phyloP scores from a whole-genome alignment of 1,139 yeast genomes.

The Wickerhamomyces sp. region DNA sequence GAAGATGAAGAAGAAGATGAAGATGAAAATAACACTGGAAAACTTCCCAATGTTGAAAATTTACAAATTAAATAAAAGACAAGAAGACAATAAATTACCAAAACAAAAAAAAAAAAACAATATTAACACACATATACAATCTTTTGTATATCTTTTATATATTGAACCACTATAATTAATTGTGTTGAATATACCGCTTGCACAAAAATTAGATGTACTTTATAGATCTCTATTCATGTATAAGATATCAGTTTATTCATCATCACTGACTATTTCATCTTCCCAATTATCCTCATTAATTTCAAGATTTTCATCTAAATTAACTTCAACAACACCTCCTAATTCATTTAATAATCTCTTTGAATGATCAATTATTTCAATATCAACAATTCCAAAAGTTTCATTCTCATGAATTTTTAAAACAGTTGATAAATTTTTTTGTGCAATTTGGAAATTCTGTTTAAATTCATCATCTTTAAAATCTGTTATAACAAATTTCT shows the following conservation, averaged over 20 bases:
- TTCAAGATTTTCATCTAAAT: conserved; percentile 42
- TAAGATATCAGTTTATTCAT: no score
- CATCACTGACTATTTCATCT: conserved; percentile 30
- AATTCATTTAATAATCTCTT: conserved; percentile 43
- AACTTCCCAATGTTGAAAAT: conserved; percentile 9
- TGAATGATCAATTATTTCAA: conserved; percentile 52
- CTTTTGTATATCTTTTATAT: no score
- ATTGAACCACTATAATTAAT: no score
- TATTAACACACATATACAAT: no score
- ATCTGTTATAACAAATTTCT: conserved; percentile 10
- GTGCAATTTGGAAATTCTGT: conserved; percentile 15
- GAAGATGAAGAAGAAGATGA: conserved; percentile 33
- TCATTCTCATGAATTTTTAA: conserved; percentile 28
- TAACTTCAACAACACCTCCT: conserved; percentile 57
- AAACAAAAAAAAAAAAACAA: no score
- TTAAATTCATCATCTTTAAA: conserved; percentile 5
- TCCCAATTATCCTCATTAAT: conserved; percentile 40
- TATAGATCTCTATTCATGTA: no score
- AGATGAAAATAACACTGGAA: conserved; percentile 7
- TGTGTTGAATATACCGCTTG: no score
- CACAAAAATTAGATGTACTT: no score
- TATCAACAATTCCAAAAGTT: conserved; percentile 40
- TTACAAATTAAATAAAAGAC: conserved; percentile 6
- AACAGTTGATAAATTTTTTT: conserved; percentile 14
- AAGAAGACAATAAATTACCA: no score